Evolutionary conservation across 257 asterid genomes (phyloP).

Genomic region (Solanum chiquidenum): DNA sequence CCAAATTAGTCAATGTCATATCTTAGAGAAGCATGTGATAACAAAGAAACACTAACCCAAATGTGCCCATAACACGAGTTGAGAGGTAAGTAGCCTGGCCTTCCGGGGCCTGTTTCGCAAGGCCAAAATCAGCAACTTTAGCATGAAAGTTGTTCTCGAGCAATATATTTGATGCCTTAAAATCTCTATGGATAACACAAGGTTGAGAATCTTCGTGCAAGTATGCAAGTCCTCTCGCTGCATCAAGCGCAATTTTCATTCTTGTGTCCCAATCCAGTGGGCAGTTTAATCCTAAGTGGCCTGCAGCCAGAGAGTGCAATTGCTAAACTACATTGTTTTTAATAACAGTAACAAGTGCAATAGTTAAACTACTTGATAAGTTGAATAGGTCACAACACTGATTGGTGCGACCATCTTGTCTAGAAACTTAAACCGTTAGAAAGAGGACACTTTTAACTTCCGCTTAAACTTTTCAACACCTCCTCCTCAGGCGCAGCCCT

Average conservation of each 20-base stretch:
- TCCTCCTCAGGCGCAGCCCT: neutral
- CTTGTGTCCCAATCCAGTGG: slow-evolving; percentile 96
- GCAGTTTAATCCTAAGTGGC: slow-evolving; percentile 85
- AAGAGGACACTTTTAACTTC: neutral
- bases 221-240: slow-evolving; percentile 97
- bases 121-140: slow-evolving; percentile 97
- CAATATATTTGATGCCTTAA: slow-evolving; percentile 91
- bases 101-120: slow-evolving; percentile 95
- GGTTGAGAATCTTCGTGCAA: slow-evolving; percentile 99
- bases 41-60: slow-evolving; percentile 55
- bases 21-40: neutral
- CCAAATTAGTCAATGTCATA: neutral
- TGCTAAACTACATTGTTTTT: neutral
- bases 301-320: slow-evolving; percentile 29
- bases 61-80: slow-evolving; percentile 99
- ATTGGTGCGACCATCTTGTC: neutral
- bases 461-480: neutral
- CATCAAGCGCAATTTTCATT: slow-evolving; percentile 97
- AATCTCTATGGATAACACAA: slow-evolving; percentile 94
- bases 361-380: neutral
- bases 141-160: slow-evolving; percentile 89
- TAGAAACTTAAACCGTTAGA: neutral
- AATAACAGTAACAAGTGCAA: neutral
- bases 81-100: slow-evolving; percentile 83
- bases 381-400: neutral